A percentile compares a stretch with the other conserved stretches of the same genome.
Conservation (phyloP, 495 filamentous ascomycete species). For the Penicillium pancosmium region DNA sequence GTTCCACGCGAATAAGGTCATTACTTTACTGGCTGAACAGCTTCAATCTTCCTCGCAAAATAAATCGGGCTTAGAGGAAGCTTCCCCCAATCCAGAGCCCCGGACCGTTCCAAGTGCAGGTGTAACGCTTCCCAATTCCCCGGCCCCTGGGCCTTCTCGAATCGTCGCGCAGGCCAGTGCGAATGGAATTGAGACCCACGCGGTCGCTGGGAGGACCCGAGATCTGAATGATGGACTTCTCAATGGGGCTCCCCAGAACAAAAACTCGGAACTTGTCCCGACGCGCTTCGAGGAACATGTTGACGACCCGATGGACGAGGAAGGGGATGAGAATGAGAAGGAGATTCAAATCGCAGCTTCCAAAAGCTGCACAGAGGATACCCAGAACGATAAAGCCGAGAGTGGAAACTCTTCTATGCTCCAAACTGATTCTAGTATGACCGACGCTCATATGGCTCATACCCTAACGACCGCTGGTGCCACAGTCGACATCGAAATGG, state of each 20-base stretch:
- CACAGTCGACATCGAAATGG: not conserved
- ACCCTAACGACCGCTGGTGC: not conserved
- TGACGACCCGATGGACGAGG: not conserved
- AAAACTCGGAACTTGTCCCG: not conserved
- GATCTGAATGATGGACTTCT: no score
- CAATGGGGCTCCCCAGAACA: no score
- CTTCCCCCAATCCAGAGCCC: not conserved
- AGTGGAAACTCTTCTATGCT: not conserved
- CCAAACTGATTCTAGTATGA: not conserved
- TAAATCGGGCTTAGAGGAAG: not conserved
- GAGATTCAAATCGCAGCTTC: not conserved
- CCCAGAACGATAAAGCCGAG: not conserved
- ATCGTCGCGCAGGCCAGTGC: no score
- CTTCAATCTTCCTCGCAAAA: not conserved
- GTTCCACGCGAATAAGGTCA: slow-evolving; percentile 8
- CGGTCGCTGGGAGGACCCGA: no score
- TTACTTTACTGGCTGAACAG: not conserved
- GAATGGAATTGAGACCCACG: no score
- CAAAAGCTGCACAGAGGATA: not conserved
- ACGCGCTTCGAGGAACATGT: not conserved
- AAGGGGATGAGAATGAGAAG: not conserved
- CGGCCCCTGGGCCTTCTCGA: not conserved
- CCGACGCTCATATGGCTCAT: not conserved
- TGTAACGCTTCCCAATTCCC: not conserved
- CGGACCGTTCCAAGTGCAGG: not conserved